A percentile compares a stretch with the other conserved stretches of the same genome.
Conservation (phyloP, 1,139 yeast species). For the Diutina rugosa region DNA sequence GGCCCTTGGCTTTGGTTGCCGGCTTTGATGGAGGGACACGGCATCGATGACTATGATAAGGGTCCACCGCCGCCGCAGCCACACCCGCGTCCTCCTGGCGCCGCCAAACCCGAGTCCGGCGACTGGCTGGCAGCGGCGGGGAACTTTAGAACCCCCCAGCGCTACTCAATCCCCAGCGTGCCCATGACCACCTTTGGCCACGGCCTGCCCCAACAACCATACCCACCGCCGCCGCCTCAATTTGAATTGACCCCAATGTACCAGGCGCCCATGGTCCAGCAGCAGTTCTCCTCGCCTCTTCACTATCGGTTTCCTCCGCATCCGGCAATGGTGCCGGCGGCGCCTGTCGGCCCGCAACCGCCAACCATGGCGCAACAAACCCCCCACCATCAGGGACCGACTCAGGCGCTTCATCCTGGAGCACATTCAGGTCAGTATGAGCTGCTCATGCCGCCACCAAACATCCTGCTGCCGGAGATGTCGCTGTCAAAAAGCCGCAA, state of each 20-base stretch:
- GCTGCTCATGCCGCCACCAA: not conserved
- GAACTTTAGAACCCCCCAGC: not conserved
- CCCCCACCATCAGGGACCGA: not conserved
- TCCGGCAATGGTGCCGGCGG: not conserved
- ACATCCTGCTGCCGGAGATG: not conserved
- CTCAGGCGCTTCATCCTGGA: not conserved
- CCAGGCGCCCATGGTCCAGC: not conserved
- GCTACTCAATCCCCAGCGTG: not conserved
- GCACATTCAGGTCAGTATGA: not conserved
- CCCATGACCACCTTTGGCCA: not conserved
- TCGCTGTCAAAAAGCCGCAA: not conserved
- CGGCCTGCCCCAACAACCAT: not conserved
- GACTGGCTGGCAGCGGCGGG: not conserved
- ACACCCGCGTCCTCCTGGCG: not conserved
- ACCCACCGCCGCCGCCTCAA: not conserved
- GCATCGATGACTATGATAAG: slow-evolving; percentile 1
- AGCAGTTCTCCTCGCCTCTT: not conserved
- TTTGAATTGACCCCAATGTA: not conserved
- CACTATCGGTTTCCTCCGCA: slow-evolving; percentile 1
- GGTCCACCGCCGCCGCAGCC: not conserved
- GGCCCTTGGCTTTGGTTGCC: not conserved
- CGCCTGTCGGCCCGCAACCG: not conserved
- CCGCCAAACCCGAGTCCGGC: not conserved
- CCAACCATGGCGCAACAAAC: not conserved
- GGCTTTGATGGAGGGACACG: slow-evolving; percentile 1